A percentile compares a stretch with the other conserved stretches of the same genome.
These are phyloP conservation scores for Stereum hirsutum DNA, from an alignment of 1,284 basidiomycete species.

Conservation along the genomic window DNA sequence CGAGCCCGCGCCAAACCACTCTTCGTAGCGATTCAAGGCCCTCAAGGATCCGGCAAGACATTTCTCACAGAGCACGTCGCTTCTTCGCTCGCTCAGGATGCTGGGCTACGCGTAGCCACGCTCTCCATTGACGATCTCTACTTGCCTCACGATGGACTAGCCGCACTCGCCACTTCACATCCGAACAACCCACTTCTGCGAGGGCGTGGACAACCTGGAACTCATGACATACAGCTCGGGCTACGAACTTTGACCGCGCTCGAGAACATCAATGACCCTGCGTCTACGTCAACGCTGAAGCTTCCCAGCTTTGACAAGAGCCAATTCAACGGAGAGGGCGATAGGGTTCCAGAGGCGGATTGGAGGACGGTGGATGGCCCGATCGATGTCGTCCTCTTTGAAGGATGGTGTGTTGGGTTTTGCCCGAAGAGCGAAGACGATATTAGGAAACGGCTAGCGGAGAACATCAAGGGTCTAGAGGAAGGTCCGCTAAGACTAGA, in stretches of 20 bases:
- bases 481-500: too few relatives aligned
- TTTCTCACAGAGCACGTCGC: conserved; percentile 53
- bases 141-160: conserved; percentile 55
- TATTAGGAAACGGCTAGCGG: conserved; percentile 29
- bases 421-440: conserved; percentile 41
- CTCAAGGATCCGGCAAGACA: conserved; percentile 82
- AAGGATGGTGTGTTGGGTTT: conserved; percentile 81
- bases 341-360: conserved; percentile 46
- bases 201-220: conserved; percentile 83
- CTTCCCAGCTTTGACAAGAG: conserved; percentile 89
- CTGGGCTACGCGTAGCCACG: conserved; percentile 50
- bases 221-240: conserved; percentile 73
- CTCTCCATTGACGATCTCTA: conserved; percentile 87
- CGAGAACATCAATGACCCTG: conserved; percentile 31
- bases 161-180: conserved; percentile 40
- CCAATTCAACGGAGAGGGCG: conserved; percentile 70
- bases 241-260: conserved; percentile 40
- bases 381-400: conserved; percentile 82
- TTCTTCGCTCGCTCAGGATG: conserved; percentile 31
- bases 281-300: conserved; percentile 26
- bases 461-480: conserved; percentile 29
- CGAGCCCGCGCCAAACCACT: conserved; percentile 34
- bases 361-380: conserved; percentile 34
- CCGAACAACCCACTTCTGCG: conserved; percentile 57
- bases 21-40: conserved; percentile 79